Conservation (phyloP, 2,329 filamentous ascomycete species). For the Xylariaceae sp. region DNA sequence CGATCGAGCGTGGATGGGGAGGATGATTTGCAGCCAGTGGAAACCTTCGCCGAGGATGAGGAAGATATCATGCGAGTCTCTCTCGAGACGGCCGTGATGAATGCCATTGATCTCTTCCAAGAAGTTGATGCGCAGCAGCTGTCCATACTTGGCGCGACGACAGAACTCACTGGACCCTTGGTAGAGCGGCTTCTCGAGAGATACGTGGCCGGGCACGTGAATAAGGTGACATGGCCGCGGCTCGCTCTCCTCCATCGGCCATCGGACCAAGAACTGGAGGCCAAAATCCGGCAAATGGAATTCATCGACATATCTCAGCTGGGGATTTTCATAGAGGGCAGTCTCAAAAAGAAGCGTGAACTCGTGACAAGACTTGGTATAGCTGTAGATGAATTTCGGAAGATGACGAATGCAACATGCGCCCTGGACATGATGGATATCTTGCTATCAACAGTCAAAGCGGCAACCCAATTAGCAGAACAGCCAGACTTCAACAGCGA, state of each 20-base stretch:
- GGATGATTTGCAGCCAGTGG: constrained; percentile 45
- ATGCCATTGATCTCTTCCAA: constrained; percentile 93
- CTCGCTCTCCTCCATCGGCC: constrained; percentile 70
- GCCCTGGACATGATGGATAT: constrained; percentile 87
- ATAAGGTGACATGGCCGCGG: constrained; percentile 80
- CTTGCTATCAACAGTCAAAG: constrained; percentile 74
- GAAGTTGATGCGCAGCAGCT: constrained; percentile 93
- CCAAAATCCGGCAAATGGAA: constrained; percentile 87
- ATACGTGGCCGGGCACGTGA: constrained; percentile 89
- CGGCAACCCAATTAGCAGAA: constrained; percentile 64
- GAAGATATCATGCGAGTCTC: constrained; percentile 86
- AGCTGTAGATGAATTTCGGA: constrained; percentile 84
- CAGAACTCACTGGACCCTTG: constrained; percentile 83
- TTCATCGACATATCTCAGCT: constrained; percentile 92
- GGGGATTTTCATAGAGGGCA: constrained; percentile 78
- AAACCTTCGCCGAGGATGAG: constrained; percentile 77
- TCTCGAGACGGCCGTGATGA: constrained; percentile 84
- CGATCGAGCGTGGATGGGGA: constrained; percentile 35
- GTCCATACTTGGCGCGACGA: constrained; percentile 84
- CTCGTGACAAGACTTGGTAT: constrained; percentile 69
- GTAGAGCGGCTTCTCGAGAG: constrained; percentile 93
- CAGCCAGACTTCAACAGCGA: constrained; percentile 35
- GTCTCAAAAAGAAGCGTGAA: constrained; percentile 71
- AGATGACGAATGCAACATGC: constrained; percentile 69
- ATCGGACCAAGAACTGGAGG: constrained; percentile 83